These are phyloP conservation scores for Hymenotorrendiella dingleyae DNA, from an alignment of 2,329 filamentous ascomycete species.

Conservation along the genomic window DNA sequence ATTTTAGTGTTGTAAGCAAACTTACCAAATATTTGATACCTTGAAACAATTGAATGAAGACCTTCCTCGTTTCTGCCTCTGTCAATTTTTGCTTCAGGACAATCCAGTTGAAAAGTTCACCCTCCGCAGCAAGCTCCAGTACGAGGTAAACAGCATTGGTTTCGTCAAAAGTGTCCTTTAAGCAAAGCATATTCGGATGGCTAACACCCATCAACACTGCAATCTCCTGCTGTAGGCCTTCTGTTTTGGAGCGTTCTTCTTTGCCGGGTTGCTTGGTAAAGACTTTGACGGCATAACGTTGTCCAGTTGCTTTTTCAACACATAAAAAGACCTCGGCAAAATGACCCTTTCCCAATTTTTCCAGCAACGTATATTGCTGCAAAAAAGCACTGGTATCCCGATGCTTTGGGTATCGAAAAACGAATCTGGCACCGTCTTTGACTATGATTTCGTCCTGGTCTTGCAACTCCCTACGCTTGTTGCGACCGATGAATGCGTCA, in stretches of 20 bases:
- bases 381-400: conserved; percentile 71
- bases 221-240: conserved; percentile 90
- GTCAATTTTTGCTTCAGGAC: conserved; percentile 83
- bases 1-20: conserved; percentile 6
- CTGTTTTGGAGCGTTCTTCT: conserved; percentile 76
- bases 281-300: conserved; percentile 85
- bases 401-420: conserved; percentile 82
- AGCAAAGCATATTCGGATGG: conserved; percentile 84
- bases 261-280: conserved; percentile 82
- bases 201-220: conserved; percentile 95
- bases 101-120: conserved; percentile 94
- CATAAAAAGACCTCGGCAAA: conserved; percentile 93
- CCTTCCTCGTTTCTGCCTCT: conserved; percentile 75
- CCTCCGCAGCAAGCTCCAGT: conserved; percentile 82
- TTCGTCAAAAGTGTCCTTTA: conserved; percentile 95
- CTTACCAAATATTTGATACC: conserved; percentile 91
- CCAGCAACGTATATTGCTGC: conserved; percentile 78
- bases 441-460: conserved; percentile 90
- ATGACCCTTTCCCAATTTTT: conserved; percentile 88
- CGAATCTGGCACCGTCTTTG: conserved; percentile 76
- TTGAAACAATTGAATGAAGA: conserved; percentile 88
- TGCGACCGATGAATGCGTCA: conserved; percentile 82
- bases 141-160: conserved; percentile 85
- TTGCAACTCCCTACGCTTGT: conserved; percentile 81
- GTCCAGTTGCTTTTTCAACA: conserved; percentile 76